Base-by-base conservation (phyloP, 2,329 filamentous ascomycete genomes). In the Balansia obtecta region DNA sequence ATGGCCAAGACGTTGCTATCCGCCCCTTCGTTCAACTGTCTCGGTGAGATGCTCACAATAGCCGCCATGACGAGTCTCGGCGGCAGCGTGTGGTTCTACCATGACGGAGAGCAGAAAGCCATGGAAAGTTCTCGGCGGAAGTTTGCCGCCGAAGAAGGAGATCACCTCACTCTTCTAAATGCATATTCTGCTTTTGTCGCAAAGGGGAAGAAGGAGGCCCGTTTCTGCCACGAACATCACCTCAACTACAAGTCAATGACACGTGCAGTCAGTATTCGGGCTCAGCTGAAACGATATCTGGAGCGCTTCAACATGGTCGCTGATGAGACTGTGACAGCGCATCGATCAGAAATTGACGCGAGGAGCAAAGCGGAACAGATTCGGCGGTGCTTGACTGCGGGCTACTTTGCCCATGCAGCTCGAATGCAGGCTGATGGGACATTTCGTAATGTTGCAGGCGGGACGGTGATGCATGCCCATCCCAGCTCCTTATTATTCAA, bases 401-500 rank as follows among this genome's bases (percentile, higher is more conserved):
- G 91, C 0, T 97, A 88, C 68, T 98, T 97, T 68, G 85, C 89
- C 1, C 88, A 97, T 64, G 90, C 88, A 4, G 93, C 93, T 43
- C 82, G 83, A 62, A 96, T 97, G 90, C 88, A 94, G 65, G 77
- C 87, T 0, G 91, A 97, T 70, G 93, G 93, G 13, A 90, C 81
- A 4, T 96, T 95, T 65, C 81, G 79, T 58, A 91, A 88, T 47
- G 83, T 95, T n/a, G 83, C 83, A 53, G 88, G 88, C 32, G 82
- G 81, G 39, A 85, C 84, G 47, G 78, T 82, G 4, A 72, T 97
- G 49, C 79, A 95, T 70, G 88, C 89, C 20, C 93, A 98, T 67
- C 93, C 93, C 0, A 95, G 82, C 61, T 94, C 86, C 39, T 70
- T 97, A 57, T 88, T 97, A 82, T 97, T 97, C 72, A 95, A 95